These are phyloP conservation scores for Lycium barbarum DNA, from an alignment of 257 asterid species.

Conservation along the genomic window DNA sequence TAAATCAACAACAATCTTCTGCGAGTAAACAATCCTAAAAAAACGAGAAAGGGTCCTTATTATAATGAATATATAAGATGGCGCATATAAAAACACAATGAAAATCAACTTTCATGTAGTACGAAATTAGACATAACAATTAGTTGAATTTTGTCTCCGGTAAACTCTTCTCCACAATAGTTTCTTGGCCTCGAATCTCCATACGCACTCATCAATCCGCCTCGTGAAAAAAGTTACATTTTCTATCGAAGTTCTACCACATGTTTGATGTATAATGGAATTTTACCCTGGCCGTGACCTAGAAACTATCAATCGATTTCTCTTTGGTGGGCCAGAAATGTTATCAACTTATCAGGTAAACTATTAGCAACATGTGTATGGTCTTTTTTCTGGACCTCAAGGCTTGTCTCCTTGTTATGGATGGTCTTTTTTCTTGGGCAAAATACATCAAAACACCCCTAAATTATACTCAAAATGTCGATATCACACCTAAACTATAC, in stretches of 20 bases:
- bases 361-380: constrained; percentile 31
- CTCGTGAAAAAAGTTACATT: no score
- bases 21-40: neutral
- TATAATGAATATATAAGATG: neutral
- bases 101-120: no score
- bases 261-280: neutral
- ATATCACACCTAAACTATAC: no score
- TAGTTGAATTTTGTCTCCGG: no score
- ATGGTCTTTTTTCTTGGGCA: neutral
- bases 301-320: neutral
- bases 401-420: constrained; percentile 12
- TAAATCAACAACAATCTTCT: neutral
- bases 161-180: neutral
- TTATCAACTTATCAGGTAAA: neutral
- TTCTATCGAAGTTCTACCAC: neutral
- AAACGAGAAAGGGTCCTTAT: neutral
- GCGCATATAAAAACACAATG: no score
- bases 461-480: no score
- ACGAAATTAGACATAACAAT: neutral
- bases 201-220: neutral
- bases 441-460: no score
- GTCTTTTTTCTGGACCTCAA: constrained; percentile 44
- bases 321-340: constrained; percentile 6
- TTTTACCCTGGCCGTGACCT: neutral
- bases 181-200: neutral